phyloP scores from a whole-genome alignment of 768 basidiomycete species.

The Chalciporus sphaerocephalus region DNA sequence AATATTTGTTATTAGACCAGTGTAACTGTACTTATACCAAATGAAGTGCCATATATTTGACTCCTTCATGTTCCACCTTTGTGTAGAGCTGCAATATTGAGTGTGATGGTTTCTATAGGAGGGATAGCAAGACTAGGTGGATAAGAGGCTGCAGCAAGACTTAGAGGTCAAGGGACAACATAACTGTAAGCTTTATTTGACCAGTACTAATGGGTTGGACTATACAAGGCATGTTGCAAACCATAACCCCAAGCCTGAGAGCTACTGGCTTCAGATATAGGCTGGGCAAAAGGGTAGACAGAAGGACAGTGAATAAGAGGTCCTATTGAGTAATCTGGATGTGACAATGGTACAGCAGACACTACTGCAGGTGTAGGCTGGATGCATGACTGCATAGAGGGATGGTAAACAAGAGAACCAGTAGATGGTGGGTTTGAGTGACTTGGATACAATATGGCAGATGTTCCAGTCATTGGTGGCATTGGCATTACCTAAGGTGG shows the following conservation, averaged over 20 bases:
- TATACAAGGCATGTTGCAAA: slow-evolving; percentile 1
- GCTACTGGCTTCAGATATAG: no score
- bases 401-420: no score
- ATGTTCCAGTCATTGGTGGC: background rate
- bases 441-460: no score
- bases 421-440: no score
- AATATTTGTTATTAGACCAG: background rate
- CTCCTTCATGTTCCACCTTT: no score
- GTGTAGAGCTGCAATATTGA: slow-evolving; percentile 1
- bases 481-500: background rate
- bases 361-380: no score
- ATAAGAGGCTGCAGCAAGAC: background rate
- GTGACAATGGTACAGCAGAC: no score
- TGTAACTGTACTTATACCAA: slow-evolving; percentile 1
- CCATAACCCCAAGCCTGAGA: background rate
- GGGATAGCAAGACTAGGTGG: background rate
- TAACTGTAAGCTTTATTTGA: background rate
- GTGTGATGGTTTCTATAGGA: slow-evolving; percentile 1
- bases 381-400: no score
- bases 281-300: no score
- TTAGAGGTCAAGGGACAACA: no score
- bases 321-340: no score
- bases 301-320: no score
- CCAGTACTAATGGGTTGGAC: background rate
- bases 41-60: background rate